phyloP scores from a whole-genome alignment of 768 basidiomycete genomes.

The Tricholoma hemisulphureum region DNA sequence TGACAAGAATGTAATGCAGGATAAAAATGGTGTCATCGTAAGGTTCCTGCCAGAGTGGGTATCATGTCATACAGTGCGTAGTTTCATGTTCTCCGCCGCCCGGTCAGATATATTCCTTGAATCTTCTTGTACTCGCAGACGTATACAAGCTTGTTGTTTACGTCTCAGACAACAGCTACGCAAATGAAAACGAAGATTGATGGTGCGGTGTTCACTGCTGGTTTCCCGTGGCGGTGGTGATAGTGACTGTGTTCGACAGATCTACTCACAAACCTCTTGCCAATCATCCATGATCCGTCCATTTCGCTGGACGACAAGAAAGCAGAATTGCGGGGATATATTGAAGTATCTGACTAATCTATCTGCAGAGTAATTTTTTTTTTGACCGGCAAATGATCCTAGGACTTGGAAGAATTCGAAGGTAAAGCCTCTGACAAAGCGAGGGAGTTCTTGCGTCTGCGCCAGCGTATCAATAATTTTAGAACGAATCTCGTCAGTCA shows the following conservation, averaged over 20 bases:
- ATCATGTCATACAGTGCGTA: background rate
- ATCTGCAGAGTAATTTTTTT: background rate
- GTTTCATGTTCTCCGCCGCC: background rate
- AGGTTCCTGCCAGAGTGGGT: background rate
- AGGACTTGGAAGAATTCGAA: constrained; percentile 2
- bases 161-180: constrained; percentile 8
- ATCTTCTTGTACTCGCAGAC: background rate
- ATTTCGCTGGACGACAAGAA: constrained; percentile 2
- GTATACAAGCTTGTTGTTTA: background rate
- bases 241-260: background rate
- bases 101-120: background rate
- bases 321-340: background rate
- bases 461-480: constrained; percentile 1
- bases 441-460: background rate
- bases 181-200: constrained; percentile 2
- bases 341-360: background rate
- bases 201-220: background rate
- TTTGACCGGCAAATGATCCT: background rate
- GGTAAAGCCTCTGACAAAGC: background rate
- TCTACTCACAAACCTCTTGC: constrained; percentile 1
- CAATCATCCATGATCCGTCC: background rate
- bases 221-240: background rate
- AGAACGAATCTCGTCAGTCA: background rate
- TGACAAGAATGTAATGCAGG: background rate
- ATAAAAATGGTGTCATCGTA: background rate